A percentile compares a stretch with the other conserved stretches of the same genome.
Conservation (phyloP, 805 yeast species). For the Wickerhamomyces pijperi region DNA sequence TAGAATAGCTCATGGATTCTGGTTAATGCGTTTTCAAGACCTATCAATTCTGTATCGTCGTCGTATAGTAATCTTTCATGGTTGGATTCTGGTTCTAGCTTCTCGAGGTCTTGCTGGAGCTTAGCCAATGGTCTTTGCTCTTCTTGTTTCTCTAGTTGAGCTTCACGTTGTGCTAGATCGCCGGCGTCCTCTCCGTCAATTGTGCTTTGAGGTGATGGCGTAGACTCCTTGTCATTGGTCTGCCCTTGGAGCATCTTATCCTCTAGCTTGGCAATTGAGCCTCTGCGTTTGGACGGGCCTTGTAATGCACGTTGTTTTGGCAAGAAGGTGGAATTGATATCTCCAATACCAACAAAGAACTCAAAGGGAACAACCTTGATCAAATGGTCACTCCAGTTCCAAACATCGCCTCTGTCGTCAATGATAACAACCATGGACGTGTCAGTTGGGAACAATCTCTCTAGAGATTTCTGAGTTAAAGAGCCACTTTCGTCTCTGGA, state of each 20-base stretch:
- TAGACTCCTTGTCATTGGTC: constrained; percentile 17
- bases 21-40: constrained; percentile 49
- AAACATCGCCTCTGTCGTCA: constrained; percentile 96
- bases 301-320: constrained; percentile 59
- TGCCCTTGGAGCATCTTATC: constrained; percentile 28
- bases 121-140: constrained; percentile 78
- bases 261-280: constrained; percentile 45
- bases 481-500: constrained; percentile 94
- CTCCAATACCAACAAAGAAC: constrained; percentile 95
- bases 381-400: constrained; percentile 93
- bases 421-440: constrained; percentile 94
- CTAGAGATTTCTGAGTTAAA: constrained; percentile 76
- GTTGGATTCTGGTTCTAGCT: constrained; percentile 6
- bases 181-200: constrained; percentile 24
- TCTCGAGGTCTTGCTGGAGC: constrained; percentile 61
- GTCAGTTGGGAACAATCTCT: constrained; percentile 87
- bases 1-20: constrained; percentile 64
- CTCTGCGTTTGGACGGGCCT: constrained; percentile 56
- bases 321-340: constrained; percentile 83
- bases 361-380: constrained; percentile 92
- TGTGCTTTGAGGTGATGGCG: constrained; percentile 14
- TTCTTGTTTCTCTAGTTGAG: constrained; percentile 68
- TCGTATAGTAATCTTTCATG: constrained; percentile 45
- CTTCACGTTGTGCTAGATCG: constrained; percentile 45
- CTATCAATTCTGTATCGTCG: constrained; percentile 67